Conservation (phyloP, 1,284 basidiomycete species). For the Stereum hirsutum region DNA sequence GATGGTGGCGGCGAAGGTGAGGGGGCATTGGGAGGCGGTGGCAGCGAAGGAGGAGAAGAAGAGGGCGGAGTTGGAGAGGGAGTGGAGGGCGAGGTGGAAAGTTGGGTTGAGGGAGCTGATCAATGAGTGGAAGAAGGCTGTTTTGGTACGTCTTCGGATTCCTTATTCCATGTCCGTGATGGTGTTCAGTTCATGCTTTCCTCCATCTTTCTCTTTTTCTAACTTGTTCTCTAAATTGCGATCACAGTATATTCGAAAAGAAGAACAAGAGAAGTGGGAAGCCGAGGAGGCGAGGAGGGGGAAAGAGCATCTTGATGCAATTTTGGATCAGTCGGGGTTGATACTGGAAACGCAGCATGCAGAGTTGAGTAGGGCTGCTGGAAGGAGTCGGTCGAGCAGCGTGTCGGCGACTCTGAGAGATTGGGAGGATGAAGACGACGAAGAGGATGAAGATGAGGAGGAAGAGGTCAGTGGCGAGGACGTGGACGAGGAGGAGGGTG, state of each 20-base stretch:
- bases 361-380: slow-evolving; percentile 42
- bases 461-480: slow-evolving; percentile 9
- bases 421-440: slow-evolving; percentile 17
- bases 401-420: slow-evolving; percentile 26
- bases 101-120: slow-evolving; percentile 63
- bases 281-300: slow-evolving; percentile 62
- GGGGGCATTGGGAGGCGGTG: slow-evolving; percentile 72
- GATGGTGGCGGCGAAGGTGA: slow-evolving; percentile 62
- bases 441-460: slow-evolving; percentile 23
- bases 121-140: slow-evolving; percentile 84
- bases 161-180: neutral
- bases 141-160: slow-evolving; percentile 50
- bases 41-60: slow-evolving; percentile 59
- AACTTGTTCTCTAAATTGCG: slow-evolving; percentile 5
- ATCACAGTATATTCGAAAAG: slow-evolving; percentile 61
- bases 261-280: slow-evolving; percentile 46
- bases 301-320: slow-evolving; percentile 83
- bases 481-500: slow-evolving; percentile 7
- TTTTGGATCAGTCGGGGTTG: slow-evolving; percentile 84
- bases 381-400: slow-evolving; percentile 47
- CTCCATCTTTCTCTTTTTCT: too few relatives aligned
- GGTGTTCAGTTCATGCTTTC: neutral
- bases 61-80: slow-evolving; percentile 57
- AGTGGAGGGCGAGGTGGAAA: slow-evolving; percentile 62
- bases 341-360: slow-evolving; percentile 80